Evolutionary conservation across 768 basidiomycete genomes (phyloP).

Genomic region (Mrakia frigida): DNA sequence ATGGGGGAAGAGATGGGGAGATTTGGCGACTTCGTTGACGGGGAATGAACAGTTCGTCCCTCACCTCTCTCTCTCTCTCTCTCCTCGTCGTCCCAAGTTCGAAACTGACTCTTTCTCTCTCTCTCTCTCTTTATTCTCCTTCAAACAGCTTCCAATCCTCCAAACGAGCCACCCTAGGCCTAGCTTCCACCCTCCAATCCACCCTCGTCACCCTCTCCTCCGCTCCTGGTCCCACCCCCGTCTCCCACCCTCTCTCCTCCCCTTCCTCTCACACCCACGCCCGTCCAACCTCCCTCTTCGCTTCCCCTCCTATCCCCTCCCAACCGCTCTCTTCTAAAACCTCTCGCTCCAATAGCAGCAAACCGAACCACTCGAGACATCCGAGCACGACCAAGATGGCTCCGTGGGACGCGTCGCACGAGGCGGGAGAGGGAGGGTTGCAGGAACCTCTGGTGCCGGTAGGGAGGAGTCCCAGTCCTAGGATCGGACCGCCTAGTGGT

Average conservation of each 20-base stretch:
- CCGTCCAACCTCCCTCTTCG: neutral
- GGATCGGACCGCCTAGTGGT: constrained; percentile 7
- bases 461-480: constrained; percentile 10
- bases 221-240: neutral
- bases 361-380: neutral
- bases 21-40: constrained; percentile 11
- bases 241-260: neutral
- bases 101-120: neutral
- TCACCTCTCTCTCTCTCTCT: neutral
- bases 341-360: neutral
- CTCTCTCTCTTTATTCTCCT: neutral
- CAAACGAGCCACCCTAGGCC: constrained; percentile 18
- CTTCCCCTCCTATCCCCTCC: neutral
- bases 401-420: neutral
- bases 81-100: neutral
- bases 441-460: constrained; percentile 20
- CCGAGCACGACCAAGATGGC: constrained; percentile 20
- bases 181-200: constrained; percentile 6
- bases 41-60: constrained; percentile 18
- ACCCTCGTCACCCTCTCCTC: constrained; percentile 3
- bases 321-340: neutral
- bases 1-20: constrained; percentile 26
- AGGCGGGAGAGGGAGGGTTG: neutral
- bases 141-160: constrained; percentile 7
- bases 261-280: neutral